A percentile compares a stretch with the other conserved stretches of the same genome.
These are phyloP conservation scores for Postia placenta DNA, from an alignment of 768 basidiomycete species.

Conservation along the genomic window DNA sequence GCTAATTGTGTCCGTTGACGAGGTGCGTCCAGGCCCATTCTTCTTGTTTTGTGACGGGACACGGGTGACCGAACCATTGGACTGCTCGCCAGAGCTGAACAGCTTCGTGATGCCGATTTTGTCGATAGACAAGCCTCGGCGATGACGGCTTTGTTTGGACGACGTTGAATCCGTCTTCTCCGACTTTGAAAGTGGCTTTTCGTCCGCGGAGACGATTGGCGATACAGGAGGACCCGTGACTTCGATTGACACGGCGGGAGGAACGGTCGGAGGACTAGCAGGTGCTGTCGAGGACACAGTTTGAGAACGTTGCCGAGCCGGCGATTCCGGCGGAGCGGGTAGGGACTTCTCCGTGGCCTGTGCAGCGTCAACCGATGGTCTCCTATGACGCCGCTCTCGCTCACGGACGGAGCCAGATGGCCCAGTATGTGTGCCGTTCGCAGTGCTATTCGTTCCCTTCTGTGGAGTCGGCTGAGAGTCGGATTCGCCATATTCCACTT, in stretches of 20 bases:
- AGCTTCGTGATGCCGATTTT: constrained; percentile 76
- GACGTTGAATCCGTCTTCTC: constrained; percentile 19
- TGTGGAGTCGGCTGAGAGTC: constrained; percentile 18
- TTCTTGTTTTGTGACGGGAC: constrained; percentile 35
- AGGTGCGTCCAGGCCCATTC: constrained; percentile 13
- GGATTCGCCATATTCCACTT: constrained; percentile 87
- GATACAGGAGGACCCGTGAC: constrained; percentile 25
- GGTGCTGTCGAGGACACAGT: constrained; percentile 10
- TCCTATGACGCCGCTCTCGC: constrained; percentile 12
- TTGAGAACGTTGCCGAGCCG: constrained; percentile 5
- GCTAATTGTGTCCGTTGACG: constrained; percentile 20
- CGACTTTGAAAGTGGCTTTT: constrained; percentile 17
- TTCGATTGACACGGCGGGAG: constrained; percentile 27
- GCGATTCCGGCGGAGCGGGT: constrained; percentile 21
- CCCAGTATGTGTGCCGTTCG: constrained; percentile 1
- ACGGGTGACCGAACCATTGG: constrained; percentile 29
- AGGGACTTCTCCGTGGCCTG: constrained; percentile 23
- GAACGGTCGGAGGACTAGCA: constrained; percentile 8
- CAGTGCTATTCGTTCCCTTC: constrained; percentile 4
- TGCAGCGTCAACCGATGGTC: constrained; percentile 14
- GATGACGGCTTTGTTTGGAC: constrained; percentile 44
- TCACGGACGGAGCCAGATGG: constrained; percentile 2
- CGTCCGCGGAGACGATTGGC: constrained; percentile 15
- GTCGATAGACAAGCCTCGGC: constrained; percentile 71
- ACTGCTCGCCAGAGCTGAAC: constrained; percentile 41